Percentiles rank a stretch among this genome's conserved stretches.
phyloP scores from a whole-genome alignment of 805 yeast genomes.

The Lachancea quebecensis region DNA sequence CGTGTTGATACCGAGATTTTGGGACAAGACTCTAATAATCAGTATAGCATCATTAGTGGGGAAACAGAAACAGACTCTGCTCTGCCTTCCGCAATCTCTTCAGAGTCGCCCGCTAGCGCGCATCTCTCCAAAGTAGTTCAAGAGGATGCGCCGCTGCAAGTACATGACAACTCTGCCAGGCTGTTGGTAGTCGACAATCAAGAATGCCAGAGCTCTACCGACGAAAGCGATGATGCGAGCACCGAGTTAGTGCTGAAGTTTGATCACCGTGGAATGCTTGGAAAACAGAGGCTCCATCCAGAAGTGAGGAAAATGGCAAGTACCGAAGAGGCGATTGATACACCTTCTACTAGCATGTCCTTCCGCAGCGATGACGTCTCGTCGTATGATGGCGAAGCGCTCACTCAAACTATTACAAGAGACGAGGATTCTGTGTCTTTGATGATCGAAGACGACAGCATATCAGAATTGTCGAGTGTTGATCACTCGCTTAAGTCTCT shows the following conservation, averaged over 20 bases:
- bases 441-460: conserved; percentile 1
- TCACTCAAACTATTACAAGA: conserved; percentile 11
- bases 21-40: conserved; percentile 1
- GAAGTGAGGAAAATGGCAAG: neutral
- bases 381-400: conserved; percentile 8
- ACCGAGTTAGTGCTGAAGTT: conserved; percentile 24
- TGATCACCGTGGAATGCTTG: conserved; percentile 7
- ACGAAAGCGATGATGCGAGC: conserved; percentile 12
- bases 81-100: neutral
- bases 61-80: conserved; percentile 6
- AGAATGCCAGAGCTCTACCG: conserved; percentile 4
- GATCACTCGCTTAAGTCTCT: conserved; percentile 12
- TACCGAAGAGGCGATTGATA: neutral
- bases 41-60: conserved; percentile 8
- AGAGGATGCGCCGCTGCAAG: neutral
- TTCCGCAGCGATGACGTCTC: conserved; percentile 7
- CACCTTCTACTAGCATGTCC: conserved; percentile 4
- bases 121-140: conserved; percentile 1
- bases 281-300: neutral
- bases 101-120: neutral
- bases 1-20: neutral
- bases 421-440: conserved; percentile 4
- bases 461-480: conserved; percentile 15
- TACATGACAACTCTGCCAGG: neutral
- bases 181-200: neutral